Base-by-base conservation (phyloP, 176 grass and related monocot genomes). In the Oryza brachyantha region DNA sequence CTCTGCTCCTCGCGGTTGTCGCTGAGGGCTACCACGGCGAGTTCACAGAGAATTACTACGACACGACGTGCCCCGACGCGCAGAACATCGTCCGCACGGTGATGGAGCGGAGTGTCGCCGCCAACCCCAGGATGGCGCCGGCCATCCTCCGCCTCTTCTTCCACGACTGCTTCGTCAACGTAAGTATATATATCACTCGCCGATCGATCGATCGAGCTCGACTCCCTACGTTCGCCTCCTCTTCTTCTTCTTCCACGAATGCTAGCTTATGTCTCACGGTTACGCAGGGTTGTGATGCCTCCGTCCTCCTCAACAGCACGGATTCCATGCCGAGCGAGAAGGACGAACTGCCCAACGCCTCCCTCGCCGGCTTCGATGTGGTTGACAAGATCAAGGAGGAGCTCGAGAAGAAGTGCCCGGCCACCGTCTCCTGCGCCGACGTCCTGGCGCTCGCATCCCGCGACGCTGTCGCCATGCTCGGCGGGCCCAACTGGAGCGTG, bases 121-220 rank as follows among this genome's bases (percentile, higher is more conserved):
- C 10, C 17, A 22, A 22, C 50, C 50, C 19, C 2, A 55, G 50
- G 50, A 79, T 91, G 76, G 88, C 83, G 0, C 87, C 93, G 13
- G 91, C 93, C 28, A 39, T 90, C 13, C 88, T 96, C 13, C 85
- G 93, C 29, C 93, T 96, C 84, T 86, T 96, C 72, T 96, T 96
- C 55, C 93, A 90, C 2, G 90, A 96, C 29, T 96, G 93, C 82
- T 96, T 92, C 58, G 84, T 92, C 68, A 84, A 90, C 5, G 89
- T 91, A 88, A 17, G 27, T 42, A 13, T 7, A 36, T 36, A 36
- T 36, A 36, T 32, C 31, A 32, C n/a, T n/a, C 31, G 1, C 31
- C 31, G 31, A 32, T 2, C 31, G 1, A 32, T n/a, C n/a, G n/a
- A n/a, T n/a, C n/a, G n/a, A n/a, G n/a, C n/a, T n/a, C n/a, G n/a